These are phyloP conservation scores for Bidens hawaiensis DNA, from an alignment of 140 eudicot genomes.

Conservation along the genomic window DNA sequence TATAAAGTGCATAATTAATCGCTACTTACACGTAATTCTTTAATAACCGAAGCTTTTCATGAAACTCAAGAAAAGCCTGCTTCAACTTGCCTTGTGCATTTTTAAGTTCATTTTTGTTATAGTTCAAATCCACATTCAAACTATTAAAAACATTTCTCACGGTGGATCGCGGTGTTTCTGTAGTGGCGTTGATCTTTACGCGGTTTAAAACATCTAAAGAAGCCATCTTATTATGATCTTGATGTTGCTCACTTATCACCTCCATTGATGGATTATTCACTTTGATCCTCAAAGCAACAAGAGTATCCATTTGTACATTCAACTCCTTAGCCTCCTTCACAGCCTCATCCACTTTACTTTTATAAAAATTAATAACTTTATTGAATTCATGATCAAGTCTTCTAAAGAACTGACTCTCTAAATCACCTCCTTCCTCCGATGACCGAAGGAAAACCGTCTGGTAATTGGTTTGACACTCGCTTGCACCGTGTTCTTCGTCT, in stretches of 20 bases:
- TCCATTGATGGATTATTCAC: slow-evolving; percentile 46
- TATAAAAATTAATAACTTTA: slow-evolving; percentile 55
- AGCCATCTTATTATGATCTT: slow-evolving; percentile 22
- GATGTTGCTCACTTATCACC: slow-evolving; percentile 14
- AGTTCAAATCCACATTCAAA: slow-evolving; percentile 38
- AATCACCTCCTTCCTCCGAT: slow-evolving; percentile 58
- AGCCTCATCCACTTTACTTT: slow-evolving; percentile 44
- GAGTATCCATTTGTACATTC: slow-evolving; percentile 65
- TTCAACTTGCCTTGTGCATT: slow-evolving; percentile 45
- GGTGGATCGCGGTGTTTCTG: slow-evolving; percentile 55
- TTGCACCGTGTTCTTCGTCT: slow-evolving; percentile 23
- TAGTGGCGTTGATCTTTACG: slow-evolving; percentile 47
- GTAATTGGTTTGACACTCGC: slow-evolving; percentile 17
- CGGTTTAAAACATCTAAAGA: slow-evolving; percentile 46
- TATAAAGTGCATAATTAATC: neutral
- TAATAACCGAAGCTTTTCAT: slow-evolving; percentile 58
- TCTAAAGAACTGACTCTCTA: slow-evolving; percentile 50
- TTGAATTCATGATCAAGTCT: slow-evolving; percentile 62
- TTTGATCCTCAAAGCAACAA: slow-evolving; percentile 54
- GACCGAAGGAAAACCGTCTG: slow-evolving; percentile 56
- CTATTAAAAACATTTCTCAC: slow-evolving; percentile 32
- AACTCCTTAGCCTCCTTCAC: slow-evolving; percentile 43
- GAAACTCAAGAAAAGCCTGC: slow-evolving; percentile 50
- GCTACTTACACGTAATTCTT: slow-evolving; percentile 53
- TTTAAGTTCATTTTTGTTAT: slow-evolving; percentile 42